A percentile compares a stretch with the other conserved stretches of the same genome.
phyloP scores from a whole-genome alignment of 139 green algal genomes.

The Zygnema cylindricum region DNA sequence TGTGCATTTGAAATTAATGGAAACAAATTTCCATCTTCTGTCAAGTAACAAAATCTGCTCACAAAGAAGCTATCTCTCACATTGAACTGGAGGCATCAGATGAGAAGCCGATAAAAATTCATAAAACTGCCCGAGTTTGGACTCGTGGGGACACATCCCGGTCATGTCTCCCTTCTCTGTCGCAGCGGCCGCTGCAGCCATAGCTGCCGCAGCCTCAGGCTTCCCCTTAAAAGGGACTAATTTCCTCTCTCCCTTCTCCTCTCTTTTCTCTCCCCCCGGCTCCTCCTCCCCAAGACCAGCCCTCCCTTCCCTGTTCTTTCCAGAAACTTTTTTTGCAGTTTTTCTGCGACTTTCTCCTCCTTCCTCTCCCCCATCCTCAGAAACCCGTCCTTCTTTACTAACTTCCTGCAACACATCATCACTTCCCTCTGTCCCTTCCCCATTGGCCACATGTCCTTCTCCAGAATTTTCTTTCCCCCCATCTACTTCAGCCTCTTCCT shows the following conservation, averaged over 20 bases:
- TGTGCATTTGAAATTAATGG: too few species aligned
- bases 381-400: not conserved
- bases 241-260: constrained; percentile 24
- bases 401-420: not conserved
- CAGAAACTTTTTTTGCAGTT: not conserved
- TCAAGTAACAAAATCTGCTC: too few species aligned
- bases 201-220: constrained; percentile 41
- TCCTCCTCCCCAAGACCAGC: not conserved
- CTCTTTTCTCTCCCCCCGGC: not conserved
- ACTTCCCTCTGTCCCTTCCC: not conserved
- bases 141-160: constrained; percentile 48
- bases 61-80: too few species aligned
- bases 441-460: not conserved
- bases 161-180: constrained; percentile 54
- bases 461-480: not conserved
- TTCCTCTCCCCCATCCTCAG: not conserved
- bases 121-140: constrained; percentile 59
- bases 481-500: not conserved
- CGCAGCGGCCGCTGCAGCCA: constrained; percentile 51
- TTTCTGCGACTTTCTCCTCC: not conserved
- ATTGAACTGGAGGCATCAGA: constrained; percentile 47
- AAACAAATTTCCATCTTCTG: too few species aligned
- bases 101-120: constrained; percentile 55
- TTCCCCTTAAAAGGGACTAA: constrained; percentile 49
- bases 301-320: constrained; percentile 13